Percentiles rank a stretch among this genome's conserved stretches.
These are phyloP conservation scores for Taiozyma onychis DNA, from an alignment of 1,139 yeast species.

Conservation along the genomic window DNA sequence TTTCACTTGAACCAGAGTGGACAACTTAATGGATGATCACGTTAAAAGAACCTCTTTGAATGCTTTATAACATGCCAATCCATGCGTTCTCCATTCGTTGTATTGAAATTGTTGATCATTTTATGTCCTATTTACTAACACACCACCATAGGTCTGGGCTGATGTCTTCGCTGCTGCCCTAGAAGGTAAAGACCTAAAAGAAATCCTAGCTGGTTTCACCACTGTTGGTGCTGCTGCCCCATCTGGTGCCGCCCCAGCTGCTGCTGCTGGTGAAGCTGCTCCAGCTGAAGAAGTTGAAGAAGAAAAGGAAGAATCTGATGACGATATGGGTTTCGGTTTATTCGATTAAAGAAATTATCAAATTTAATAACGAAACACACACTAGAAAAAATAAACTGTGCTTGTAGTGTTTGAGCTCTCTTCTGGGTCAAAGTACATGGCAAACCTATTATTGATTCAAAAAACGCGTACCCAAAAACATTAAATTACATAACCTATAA, in stretches of 20 bases:
- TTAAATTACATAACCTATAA: background rate
- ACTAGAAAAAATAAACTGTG: background rate
- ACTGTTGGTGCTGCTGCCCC: constrained; percentile 62
- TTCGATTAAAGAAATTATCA: constrained; percentile 42
- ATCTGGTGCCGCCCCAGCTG: constrained; percentile 50
- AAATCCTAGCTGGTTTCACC: constrained; percentile 77
- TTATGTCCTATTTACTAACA: constrained; percentile 8
- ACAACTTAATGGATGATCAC: background rate
- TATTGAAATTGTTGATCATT: background rate
- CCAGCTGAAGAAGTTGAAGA: constrained; percentile 54
- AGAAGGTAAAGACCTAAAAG: constrained; percentile 95
- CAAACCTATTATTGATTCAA: background rate
- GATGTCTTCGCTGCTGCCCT: constrained; percentile 94
- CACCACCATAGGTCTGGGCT: constrained; percentile 65
- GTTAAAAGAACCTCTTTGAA: background rate
- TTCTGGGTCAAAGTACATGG: background rate
- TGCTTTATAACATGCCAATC: background rate
- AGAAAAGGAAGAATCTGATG: constrained; percentile 56
- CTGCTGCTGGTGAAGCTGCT: constrained; percentile 57
- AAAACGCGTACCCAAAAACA: background rate
- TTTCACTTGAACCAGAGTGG: background rate
- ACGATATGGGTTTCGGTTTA: constrained; percentile 80
- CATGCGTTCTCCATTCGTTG: background rate
- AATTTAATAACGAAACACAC: background rate
- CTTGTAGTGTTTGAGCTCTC: background rate